Conservation (phyloP, 2,329 filamentous ascomycete genomes). For the Colletotrichum viniferum region DNA sequence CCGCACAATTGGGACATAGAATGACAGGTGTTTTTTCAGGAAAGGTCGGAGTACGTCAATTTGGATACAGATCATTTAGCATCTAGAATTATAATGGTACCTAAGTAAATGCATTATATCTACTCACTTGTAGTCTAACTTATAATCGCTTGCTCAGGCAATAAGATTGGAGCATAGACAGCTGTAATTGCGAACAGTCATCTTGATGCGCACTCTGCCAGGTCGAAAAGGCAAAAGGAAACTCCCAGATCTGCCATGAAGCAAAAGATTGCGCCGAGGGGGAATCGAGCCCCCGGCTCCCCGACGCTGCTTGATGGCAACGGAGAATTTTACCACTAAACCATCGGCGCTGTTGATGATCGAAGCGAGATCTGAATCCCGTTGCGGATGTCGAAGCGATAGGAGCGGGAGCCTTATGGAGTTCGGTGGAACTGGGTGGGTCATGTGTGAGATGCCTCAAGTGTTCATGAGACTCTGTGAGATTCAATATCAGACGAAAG, state of each 20-base stretch:
- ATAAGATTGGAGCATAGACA: not conserved
- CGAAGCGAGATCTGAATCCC: fast-evolving
- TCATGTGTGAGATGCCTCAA: not conserved
- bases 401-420: not conserved
- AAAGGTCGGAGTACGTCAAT: not conserved
- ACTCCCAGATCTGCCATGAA: fast-evolving
- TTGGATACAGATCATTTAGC: not conserved
- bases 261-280: not conserved
- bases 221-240: not conserved
- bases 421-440: not conserved
- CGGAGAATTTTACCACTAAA: not conserved
- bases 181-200: not conserved
- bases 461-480: not conserved
- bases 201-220: not conserved
- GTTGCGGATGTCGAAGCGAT: fast-evolving
- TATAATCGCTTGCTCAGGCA: fast-evolving
- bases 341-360: not conserved
- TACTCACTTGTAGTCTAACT: fast-evolving
- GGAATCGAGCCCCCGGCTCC: not conserved
- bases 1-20: fast-evolving
- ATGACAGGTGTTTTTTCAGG: not conserved
- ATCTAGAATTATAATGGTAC: fast-evolving
- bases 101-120: fast-evolving
- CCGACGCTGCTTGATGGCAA: not conserved
- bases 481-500: not conserved